Evolutionary conservation across 1,284 basidiomycete genomes (phyloP).

Genomic region (Apiotrichum gamsii): DNA sequence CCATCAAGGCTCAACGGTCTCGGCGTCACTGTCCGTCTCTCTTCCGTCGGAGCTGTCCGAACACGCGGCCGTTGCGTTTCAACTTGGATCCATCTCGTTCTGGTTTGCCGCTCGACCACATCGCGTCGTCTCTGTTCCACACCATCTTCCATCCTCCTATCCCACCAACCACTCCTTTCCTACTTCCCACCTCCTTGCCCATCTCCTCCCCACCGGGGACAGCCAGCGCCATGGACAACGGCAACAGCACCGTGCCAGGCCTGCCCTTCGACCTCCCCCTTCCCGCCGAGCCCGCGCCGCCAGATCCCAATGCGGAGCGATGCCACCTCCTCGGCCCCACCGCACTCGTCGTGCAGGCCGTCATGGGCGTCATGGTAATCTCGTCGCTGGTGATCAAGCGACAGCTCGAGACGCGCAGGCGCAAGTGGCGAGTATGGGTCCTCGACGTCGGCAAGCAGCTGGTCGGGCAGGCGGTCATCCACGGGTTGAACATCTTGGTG

Average conservation of each 20-base stretch:
- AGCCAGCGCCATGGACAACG: no score
- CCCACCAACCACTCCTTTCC: not conserved
- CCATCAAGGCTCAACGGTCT: no score
- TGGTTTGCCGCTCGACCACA: no score
- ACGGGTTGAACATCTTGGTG: slow-evolving; percentile 76
- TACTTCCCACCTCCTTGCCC: not conserved
- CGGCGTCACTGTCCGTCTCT: no score
- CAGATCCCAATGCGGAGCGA: slow-evolving; percentile 49
- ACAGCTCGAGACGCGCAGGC: slow-evolving; percentile 72
- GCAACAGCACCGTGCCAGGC: not conserved
- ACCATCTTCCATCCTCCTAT: no score
- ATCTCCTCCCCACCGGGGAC: not conserved
- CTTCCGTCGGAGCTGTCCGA: no score
- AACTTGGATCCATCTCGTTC: no score
- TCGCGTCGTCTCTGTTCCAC: no score
- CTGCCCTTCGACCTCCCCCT: slow-evolving; percentile 42
- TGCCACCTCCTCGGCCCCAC: slow-evolving; percentile 50
- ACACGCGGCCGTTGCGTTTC: no score
- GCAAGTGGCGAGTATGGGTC: slow-evolving; percentile 85
- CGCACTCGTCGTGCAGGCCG: slow-evolving; percentile 45
- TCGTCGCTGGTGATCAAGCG: slow-evolving; percentile 80
- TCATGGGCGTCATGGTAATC: slow-evolving; percentile 77
- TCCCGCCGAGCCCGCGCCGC: slow-evolving; percentile 4
- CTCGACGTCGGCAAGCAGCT: slow-evolving; percentile 90
- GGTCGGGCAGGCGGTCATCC: slow-evolving; percentile 83